Conservation (phyloP, 768 basidiomycete species). For the Lyophyllum semitale region DNA sequence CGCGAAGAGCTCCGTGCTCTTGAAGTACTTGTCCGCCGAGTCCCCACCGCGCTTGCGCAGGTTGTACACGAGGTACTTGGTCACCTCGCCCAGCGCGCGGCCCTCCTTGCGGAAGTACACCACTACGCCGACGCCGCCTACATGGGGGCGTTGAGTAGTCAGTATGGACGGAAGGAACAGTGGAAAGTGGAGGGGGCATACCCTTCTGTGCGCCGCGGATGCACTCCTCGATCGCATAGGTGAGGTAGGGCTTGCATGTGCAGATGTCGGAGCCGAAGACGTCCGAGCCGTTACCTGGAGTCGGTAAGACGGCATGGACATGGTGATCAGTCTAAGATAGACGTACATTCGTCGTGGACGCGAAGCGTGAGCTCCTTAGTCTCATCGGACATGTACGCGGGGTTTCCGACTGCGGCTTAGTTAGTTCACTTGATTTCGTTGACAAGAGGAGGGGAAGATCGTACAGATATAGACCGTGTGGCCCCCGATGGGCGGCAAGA, state of each 20-base stretch:
- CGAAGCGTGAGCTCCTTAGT: constrained; percentile 83
- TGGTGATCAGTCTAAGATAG: background rate
- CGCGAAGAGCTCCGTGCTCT: constrained; percentile 89
- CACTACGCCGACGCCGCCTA: constrained; percentile 90
- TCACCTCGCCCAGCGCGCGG: constrained; percentile 90
- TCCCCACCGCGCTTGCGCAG: constrained; percentile 94
- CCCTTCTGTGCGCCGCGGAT: constrained; percentile 66
- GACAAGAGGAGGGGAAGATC: constrained; percentile 13
- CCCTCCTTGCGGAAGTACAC: constrained; percentile 97
- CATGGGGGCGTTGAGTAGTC: background rate
- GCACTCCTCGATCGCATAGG: constrained; percentile 92
- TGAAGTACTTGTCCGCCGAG: constrained; percentile 91
- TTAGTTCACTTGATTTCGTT: too few species aligned
- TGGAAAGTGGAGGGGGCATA: background rate
- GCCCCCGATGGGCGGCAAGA: constrained; percentile 92
- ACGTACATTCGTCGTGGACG: constrained; percentile 90
- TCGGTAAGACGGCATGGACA: background rate
- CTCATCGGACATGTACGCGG: constrained; percentile 73
- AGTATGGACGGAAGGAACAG: background rate
- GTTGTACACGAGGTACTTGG: constrained; percentile 96
- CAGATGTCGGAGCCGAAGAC: constrained; percentile 95
- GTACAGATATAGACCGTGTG: constrained; percentile 90
- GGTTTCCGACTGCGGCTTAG: constrained; percentile 88
- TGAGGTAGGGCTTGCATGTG: constrained; percentile 91
- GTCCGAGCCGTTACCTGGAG: constrained; percentile 87